Evolutionary conservation across 257 asterid genomes (phyloP).

Genomic region (Solanum sparsipilum): DNA sequence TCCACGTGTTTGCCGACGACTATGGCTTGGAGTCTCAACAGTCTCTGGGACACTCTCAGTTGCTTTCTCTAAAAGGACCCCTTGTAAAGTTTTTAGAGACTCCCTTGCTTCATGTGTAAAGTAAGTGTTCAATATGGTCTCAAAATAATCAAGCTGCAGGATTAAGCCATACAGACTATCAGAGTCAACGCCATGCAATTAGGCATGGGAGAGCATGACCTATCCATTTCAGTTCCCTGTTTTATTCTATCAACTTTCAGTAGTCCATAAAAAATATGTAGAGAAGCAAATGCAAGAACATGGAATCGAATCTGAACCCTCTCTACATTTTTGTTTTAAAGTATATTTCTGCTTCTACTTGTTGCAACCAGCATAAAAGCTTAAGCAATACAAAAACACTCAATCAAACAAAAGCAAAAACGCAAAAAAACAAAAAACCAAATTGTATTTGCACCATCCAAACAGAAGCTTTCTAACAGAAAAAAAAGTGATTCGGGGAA

Average conservation of each 20-base stretch:
- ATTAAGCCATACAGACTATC: conserved; percentile 6
- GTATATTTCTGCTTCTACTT: neutral
- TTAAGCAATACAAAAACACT: neutral
- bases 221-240: neutral
- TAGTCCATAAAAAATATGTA: neutral
- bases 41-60: conserved; percentile 68
- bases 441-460: neutral
- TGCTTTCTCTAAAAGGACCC: conserved; percentile 76
- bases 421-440: neutral
- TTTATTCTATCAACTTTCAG: neutral
- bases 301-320: neutral
- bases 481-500: neutral
- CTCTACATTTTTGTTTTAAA: neutral
- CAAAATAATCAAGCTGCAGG: conserved; percentile 94
- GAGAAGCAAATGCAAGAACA: neutral
- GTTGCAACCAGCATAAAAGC: neutral
- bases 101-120: conserved; percentile 93
- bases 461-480: neutral
- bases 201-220: neutral
- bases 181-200: neutral
- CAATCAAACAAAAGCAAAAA: neutral
- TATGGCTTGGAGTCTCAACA: conserved; percentile 78
- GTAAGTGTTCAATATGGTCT: conserved; percentile 90
- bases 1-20: conserved; percentile 90
- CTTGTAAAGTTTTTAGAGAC: conserved; percentile 85